Base-by-base conservation (phyloP, 2,329 filamentous ascomycete species). In the Apiospora malaysiana region DNA sequence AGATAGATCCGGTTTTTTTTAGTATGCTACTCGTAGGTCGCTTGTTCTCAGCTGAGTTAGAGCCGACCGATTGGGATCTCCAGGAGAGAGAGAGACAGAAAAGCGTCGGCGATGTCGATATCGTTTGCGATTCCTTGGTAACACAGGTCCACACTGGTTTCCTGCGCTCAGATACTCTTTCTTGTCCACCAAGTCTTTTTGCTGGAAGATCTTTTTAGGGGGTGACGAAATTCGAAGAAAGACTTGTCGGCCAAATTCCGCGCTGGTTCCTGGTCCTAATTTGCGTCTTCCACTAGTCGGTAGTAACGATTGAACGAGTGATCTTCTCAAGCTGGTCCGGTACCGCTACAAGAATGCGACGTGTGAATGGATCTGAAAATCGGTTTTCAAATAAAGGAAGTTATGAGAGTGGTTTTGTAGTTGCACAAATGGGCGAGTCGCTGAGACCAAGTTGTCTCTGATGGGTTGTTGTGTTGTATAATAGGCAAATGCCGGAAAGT, bases 401-500 rank as follows among this genome's bases (percentile, higher is more conserved):
- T 46, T 43, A 43, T 67, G 66, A 67, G 42, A 47, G 42, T 45
- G 14, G 9, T 46, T 46, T 27, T 67, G 40, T 47, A 37, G 70
- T 69, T 71, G 70, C 67, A 71, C 70, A 46, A 47, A 42, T 67
- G 51, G 59, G 70, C 73, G 73, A 76, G 73, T 74, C 66, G 74
- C 74, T 69, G 72, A 72, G 74, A 74, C 74, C n/a, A 71, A 70
- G 40, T 25, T 71, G 71, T 74, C 71, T 75, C 69, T 74, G 71
- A 70, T 73, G 42, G 71, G 73, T 73, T 69, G 73, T 71, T 72
- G 74, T 70, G 74, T 71, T 73, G 71, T 72, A 73, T 66, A 71
- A 68, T 71, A 71, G 72, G 69, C 56, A 73, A 72, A 70, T 70
- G 51, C 71, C 73, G 70, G 56, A 46, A 70, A 71, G 72, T 72